Evolutionary conservation across 1,284 basidiomycete species (phyloP).

Genomic region (Polyporus tsugae): DNA sequence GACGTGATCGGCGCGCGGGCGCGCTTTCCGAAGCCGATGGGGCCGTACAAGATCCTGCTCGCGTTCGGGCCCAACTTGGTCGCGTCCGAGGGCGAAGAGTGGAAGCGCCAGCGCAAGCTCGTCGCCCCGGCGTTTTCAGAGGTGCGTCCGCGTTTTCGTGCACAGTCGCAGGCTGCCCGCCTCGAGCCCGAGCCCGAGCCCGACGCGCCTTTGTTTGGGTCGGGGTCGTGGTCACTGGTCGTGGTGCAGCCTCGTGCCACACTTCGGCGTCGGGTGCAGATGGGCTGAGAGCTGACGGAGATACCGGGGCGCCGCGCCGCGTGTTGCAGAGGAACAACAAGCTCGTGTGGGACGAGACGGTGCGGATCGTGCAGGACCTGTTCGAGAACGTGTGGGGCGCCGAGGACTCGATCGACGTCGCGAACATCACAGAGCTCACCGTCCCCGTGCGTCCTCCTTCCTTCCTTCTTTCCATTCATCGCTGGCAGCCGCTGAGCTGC

Average conservation of each 20-base stretch:
- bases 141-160: slow-evolving; percentile 35
- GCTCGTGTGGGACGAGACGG: slow-evolving; percentile 64
- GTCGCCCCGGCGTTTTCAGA: slow-evolving; percentile 51
- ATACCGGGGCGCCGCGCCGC: slow-evolving; percentile 1
- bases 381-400: slow-evolving; percentile 48
- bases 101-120: slow-evolving; percentile 65
- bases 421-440: slow-evolving; percentile 50
- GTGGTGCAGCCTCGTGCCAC: neutral
- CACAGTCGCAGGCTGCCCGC: neutral
- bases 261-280: no score
- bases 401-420: slow-evolving; percentile 40
- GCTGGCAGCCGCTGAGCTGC: neutral
- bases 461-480: neutral
- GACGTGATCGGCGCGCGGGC: slow-evolving; percentile 36
- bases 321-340: slow-evolving; percentile 52
- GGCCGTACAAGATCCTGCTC: slow-evolving; percentile 44
- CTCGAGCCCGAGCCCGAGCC: neutral
- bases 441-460: slow-evolving; percentile 50
- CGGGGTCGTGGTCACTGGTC: neutral
- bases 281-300: slow-evolving; percentile 1
- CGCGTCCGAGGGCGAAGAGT: slow-evolving; percentile 63
- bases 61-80: slow-evolving; percentile 63
- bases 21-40: slow-evolving; percentile 48
- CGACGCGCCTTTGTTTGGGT: neutral
- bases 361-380: slow-evolving; percentile 47